phyloP scores from a whole-genome alignment of 202 grass and related monocot genomes.

The Alloteropsis angusta region DNA sequence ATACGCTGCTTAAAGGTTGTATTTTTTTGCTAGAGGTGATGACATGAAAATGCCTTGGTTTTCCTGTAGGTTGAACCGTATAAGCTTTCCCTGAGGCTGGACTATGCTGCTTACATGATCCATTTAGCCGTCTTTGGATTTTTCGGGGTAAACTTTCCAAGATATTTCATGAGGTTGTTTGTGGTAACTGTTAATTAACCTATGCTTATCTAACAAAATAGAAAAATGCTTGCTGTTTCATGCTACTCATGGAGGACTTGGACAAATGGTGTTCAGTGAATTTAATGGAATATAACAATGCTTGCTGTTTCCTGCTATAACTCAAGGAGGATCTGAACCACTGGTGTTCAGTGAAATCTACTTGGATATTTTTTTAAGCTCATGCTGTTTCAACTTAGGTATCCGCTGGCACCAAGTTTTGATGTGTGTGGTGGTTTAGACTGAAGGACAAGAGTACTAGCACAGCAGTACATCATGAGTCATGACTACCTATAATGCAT shows the following conservation, averaged over 20 bases:
- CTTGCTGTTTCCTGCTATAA: not conserved
- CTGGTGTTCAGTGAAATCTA: not conserved
- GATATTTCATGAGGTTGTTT: not conserved
- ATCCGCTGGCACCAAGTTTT: not conserved
- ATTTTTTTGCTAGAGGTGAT: not conserved
- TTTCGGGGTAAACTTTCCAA: conserved; percentile 66
- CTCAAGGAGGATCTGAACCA: not conserved
- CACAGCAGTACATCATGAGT: not conserved
- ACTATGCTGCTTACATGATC: conserved; percentile 79
- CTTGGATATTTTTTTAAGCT: not conserved
- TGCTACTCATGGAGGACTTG: not conserved
- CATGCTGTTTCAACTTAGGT: not conserved
- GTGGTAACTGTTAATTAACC: not conserved
- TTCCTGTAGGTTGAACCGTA: conserved; percentile 57
- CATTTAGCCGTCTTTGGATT: conserved; percentile 74
- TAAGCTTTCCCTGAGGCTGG: conserved; percentile 41
- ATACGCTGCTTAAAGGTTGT: not conserved
- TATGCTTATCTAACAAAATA: not conserved
- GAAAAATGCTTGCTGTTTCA: not conserved
- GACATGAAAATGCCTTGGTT: not conserved
- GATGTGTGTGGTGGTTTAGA: not conserved
- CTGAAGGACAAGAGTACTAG: not conserved
- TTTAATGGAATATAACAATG: no score
- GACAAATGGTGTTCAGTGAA: not conserved
- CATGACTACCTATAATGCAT: not conserved